Base-by-base conservation (phyloP, 1,139 yeast species). In the Blastobotrys elegans region DNA sequence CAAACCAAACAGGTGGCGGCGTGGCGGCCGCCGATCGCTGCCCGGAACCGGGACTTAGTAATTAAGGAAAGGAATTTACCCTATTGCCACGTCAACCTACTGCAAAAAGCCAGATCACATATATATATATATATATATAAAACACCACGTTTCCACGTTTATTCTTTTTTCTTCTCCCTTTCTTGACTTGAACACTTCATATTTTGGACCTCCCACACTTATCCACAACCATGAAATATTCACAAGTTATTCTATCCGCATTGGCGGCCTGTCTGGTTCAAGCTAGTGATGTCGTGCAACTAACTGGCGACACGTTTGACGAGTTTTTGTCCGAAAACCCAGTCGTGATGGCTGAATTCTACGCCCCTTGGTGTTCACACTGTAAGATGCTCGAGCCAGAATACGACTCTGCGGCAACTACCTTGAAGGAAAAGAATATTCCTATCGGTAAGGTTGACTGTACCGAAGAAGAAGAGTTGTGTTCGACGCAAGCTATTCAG, bases 311-410 rank as follows among this genome's bases (percentile, higher is more conserved):
- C 41, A 55, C 53, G 43, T 92, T 86, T 67, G 77, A 79, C 53
- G 68, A 75, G 21, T 88, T 85, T 67, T 69, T 92, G 53, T 70
- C 71, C 41, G 79, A 76, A 49, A 84, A 89, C 69, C 84, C 90
- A 29, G 74, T 90, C 59, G 95, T 89, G 22, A 75, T 92, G 58
- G 92, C 96, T 34, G 97, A 92, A 73, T 92, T 92, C 73, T 92
- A 82, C 67, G 98, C 98, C 27, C 97, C 98, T 64, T 92, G 98
- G 98, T 92, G 98, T 50, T 98, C 98, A 20, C 96, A 92, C 73
- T 92, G 98, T 76, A 89, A 92, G 76, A 80, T 80, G 52, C 76
- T 92, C 57, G 97, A 92, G 20, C 98, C 98, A 46, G 92, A 92
- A 69, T 90, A 79, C 65, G 78, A 84, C 57, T 69, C 77, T 61